Base-by-base conservation (phyloP, 2,329 filamentous ascomycete genomes). In the Diaporthe capsici region DNA sequence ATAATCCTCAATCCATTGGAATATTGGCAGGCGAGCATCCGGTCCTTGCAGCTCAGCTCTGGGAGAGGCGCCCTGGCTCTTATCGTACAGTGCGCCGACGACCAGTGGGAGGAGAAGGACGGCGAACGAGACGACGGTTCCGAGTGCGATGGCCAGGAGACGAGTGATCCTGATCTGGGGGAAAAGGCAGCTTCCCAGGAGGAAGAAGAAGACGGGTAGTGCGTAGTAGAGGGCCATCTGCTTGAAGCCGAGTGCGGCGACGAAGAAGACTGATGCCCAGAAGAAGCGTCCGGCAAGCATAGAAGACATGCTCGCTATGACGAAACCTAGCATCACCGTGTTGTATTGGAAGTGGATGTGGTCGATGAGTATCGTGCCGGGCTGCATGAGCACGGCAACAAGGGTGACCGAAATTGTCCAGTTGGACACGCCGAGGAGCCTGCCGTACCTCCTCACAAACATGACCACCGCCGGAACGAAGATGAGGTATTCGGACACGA, bases 171-270 rank as follows among this genome's bases (percentile, higher is more conserved):
- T 92, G 80, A 96, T 84, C 15, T 88, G 88, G 0, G 96, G 96
- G 78, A 92, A 93, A n/a, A 97, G 80, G 82, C 96, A 98, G 81
- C 93, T 92, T 12, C 96, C 97, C 0, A 98, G 87, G 2, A 99
- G 91, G 81, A 96, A 99, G 44, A 95, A 94, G 83, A 98, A 98
- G 75, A 98, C 93, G 28, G 93, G 93, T 20, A 97, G 96, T 4
- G 97, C 95, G 84, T 98, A 99, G 86, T 98, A 99, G 22, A 99
- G 89, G 1, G 96, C 96, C 97, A 99, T 99, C 84, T 99, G 97
- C 87, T 99, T 99, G 88, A 98, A 99, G 8, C 95, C 95, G n/a
- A 99, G 88, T 4, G 96, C 94, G 22, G 91, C 92, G 9, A 99
- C 97, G 80, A 99, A 99, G 86, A 98, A 98, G 76, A 98, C 91